These are phyloP conservation scores for Aspergillus ellipticus DNA, from an alignment of 495 filamentous ascomycete genomes.

Conservation along the genomic window DNA sequence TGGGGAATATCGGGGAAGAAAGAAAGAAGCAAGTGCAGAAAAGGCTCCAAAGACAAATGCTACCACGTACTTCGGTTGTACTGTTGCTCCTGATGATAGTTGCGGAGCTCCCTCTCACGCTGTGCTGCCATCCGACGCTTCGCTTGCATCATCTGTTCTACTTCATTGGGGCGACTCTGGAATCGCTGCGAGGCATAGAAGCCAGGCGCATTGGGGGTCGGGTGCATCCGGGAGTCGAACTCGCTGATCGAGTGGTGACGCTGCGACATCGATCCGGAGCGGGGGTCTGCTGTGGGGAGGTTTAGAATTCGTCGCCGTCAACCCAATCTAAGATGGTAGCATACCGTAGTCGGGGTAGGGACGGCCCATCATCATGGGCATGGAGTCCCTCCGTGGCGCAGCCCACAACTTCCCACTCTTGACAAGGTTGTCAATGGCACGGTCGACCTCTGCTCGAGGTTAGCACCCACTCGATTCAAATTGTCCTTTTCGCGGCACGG, in stretches of 20 bases:
- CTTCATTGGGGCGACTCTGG: slow-evolving; percentile 87
- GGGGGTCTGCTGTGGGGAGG: slow-evolving; percentile 43
- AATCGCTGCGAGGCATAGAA: slow-evolving; percentile 94
- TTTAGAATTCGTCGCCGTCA: slow-evolving; percentile 21
- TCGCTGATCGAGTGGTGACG: slow-evolving; percentile 87
- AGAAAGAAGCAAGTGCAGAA: slow-evolving; percentile 21
- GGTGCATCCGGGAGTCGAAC: slow-evolving; percentile 72
- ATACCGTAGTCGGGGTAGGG: slow-evolving; percentile 57
- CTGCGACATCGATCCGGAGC: slow-evolving; percentile 40
- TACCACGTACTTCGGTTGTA: slow-evolving; percentile 92
- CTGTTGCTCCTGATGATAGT: slow-evolving; percentile 99
- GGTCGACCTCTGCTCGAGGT: slow-evolving; percentile 78
- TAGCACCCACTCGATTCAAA: slow-evolving; percentile 20
- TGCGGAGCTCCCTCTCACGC: slow-evolving; percentile 97
- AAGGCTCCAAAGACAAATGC: slow-evolving; percentile 34
- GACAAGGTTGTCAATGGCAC: slow-evolving; percentile 89
- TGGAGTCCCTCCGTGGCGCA: slow-evolving; percentile 79
- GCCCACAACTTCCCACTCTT: slow-evolving; percentile 94
- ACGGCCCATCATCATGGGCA: slow-evolving; percentile 66
- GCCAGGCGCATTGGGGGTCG: slow-evolving; percentile 78
- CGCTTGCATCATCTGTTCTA: slow-evolving; percentile 97
- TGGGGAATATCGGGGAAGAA: slow-evolving; percentile 36
- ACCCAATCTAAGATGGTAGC: slow-evolving; percentile 15
- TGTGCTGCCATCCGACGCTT: slow-evolving; percentile 98
- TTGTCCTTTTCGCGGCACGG: neutral